Evolutionary conservation across 139 green algal species (phyloP), one percentile per base, ranked within the genome.

Genomic region (Dunaliella primolecta): DNA sequence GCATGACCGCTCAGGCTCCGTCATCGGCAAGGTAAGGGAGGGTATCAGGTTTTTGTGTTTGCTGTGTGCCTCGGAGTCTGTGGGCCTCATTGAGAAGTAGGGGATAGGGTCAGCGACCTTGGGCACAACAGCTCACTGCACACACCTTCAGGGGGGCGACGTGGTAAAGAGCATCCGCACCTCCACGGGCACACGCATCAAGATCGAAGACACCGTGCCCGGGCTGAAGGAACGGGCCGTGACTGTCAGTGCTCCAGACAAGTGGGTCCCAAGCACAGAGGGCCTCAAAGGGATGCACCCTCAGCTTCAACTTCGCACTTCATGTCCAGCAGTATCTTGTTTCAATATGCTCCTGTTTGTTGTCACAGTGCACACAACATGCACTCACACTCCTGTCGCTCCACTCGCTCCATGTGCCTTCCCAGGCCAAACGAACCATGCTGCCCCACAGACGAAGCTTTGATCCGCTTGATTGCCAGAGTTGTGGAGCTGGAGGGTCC

Each of bases 11-110:
- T 75, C 37, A 1, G 83, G 83, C 76, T 71, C 76, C 25, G 24
- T 87, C 33, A 83, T 87, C 33, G 83, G 83, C 55, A 87, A 83
- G 83, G 83, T 87, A 46, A 3, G 36, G 2, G n/a, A n/a, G n/a
- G n/a, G n/a, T n/a, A n/a, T n/a, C n/a, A n/a, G n/a, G n/a, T n/a
- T n/a, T n/a, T n/a, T n/a, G n/a, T n/a, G n/a, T n/a, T n/a, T n/a
- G n/a, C n/a, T n/a, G n/a, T n/a, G 31, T 21, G 31, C 23, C 3
- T 7, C 71, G 15, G 1, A 75, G 1, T 74, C 1, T 15, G 57
- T 27, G 37, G 3, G 24, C 3, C 35, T 64, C 34, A 34, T 33
- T 82, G 74, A 34, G 2, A 7, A 81, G 24, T 29, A n/a, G 21
- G 24, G 3, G 1, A n/a, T 3, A 57, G 25, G 1, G 35, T 38